Percentiles rank a stretch among this genome's conserved stretches.
Evolutionary conservation across 805 yeast species (phyloP).

Genomic region (Yamadazyma endophytica): DNA sequence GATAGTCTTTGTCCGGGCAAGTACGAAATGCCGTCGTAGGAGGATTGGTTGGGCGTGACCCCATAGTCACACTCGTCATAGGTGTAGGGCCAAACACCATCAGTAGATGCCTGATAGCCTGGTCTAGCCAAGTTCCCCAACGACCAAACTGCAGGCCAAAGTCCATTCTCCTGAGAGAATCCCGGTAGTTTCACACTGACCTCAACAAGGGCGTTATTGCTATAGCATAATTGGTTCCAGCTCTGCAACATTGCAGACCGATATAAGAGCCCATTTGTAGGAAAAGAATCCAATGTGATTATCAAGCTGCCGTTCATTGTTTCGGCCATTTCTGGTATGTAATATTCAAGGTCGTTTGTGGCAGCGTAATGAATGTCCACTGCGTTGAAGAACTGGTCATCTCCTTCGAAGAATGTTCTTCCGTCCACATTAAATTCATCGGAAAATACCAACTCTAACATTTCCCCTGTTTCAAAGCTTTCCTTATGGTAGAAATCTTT

Average conservation of each 20-base stretch:
- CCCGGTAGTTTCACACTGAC: conserved; percentile 28
- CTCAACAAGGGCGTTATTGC: conserved; percentile 25
- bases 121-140: conserved; percentile 36
- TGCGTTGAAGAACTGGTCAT: conserved; percentile 36
- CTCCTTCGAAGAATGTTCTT: conserved; percentile 34
- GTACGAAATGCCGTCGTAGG: conserved; percentile 36
- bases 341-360: conserved; percentile 37
- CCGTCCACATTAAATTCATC: conserved; percentile 39
- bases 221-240: conserved; percentile 34
- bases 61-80: conserved; percentile 36
- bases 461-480: conserved; percentile 26
- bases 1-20: conserved; percentile 34
- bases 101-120: conserved; percentile 31
- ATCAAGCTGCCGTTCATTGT: conserved; percentile 30
- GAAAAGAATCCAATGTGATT: conserved; percentile 29
- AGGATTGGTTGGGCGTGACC: conserved; percentile 34
- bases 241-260: conserved; percentile 35
- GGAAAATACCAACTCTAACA: conserved; percentile 32
- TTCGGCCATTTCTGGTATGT: conserved; percentile 32
- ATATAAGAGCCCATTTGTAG: conserved; percentile 23
- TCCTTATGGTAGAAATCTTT: conserved; percentile 41
- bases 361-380: conserved; percentile 33
- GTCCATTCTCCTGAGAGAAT: conserved; percentile 25
- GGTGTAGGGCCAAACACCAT: conserved; percentile 39
- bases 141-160: conserved; percentile 40